Conservation (phyloP, 176 grass and related monocot genomes). For the Aegilops umbellulata region DNA sequence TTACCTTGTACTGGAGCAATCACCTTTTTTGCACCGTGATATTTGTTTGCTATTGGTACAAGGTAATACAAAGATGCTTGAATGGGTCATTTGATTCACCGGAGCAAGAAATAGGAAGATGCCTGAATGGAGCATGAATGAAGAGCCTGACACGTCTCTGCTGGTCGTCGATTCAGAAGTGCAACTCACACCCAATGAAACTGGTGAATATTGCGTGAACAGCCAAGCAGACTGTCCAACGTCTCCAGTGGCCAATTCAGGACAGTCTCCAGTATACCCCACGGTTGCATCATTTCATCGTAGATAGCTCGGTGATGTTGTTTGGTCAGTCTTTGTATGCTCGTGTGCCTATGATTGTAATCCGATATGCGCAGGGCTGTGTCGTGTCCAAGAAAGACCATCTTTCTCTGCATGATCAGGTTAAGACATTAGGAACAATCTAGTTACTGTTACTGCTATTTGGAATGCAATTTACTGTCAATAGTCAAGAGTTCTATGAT, state of each 20-base stretch:
- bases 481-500: not conserved
- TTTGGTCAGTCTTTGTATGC: too few species aligned
- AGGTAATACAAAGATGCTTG: constrained; percentile 10
- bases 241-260: not conserved
- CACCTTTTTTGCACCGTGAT: not conserved
- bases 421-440: not conserved
- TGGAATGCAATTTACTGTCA: not conserved
- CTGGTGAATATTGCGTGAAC: not conserved
- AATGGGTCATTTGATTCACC: constrained; percentile 4
- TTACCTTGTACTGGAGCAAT: not conserved
- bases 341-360: not conserved
- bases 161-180: not conserved
- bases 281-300: not conserved
- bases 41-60: not conserved
- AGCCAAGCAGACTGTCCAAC: not conserved
- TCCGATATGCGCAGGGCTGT: not conserved
- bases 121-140: constrained; percentile 2
- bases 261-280: not conserved
- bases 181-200: not conserved
- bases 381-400: not conserved
- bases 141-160: not conserved
- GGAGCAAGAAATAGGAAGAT: not conserved
- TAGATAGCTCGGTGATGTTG: not conserved
- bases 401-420: not conserved
- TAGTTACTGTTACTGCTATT: not conserved